phyloP scores from a whole-genome alignment of 2,329 filamentous ascomycete genomes.

The Talaromyces sp. region DNA sequence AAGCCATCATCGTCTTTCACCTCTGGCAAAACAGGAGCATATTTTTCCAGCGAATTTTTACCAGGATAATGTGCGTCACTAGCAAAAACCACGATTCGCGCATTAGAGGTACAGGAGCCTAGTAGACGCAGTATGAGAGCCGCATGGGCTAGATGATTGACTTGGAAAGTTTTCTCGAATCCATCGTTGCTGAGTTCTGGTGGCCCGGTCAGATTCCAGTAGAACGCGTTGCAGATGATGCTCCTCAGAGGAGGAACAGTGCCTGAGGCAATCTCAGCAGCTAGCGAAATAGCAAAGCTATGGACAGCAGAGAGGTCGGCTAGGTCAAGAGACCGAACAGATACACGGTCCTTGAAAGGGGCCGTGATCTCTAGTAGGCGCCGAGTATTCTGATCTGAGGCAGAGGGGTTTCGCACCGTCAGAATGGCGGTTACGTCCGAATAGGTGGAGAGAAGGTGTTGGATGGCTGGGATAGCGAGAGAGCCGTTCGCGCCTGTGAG shows the following conservation, averaged over 20 bases:
- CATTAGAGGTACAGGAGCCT: slow-evolving; percentile 23
- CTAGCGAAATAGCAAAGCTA: slow-evolving; percentile 28
- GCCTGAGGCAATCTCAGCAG: slow-evolving; percentile 27
- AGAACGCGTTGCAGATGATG: slow-evolving; percentile 44
- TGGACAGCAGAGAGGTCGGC: slow-evolving; percentile 27
- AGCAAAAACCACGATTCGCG: slow-evolving; percentile 31
- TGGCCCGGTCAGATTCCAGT: slow-evolving; percentile 35
- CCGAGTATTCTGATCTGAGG: slow-evolving; percentile 28
- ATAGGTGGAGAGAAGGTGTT: slow-evolving; percentile 26
- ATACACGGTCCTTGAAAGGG: slow-evolving; percentile 17
- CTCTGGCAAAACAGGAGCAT: slow-evolving; percentile 34
- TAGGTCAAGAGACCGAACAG: slow-evolving; percentile 29
- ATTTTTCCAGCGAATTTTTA: slow-evolving; percentile 40
- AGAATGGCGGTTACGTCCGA: slow-evolving; percentile 26
- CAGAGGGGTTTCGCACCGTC: slow-evolving; percentile 30
- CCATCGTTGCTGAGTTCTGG: slow-evolving; percentile 36
- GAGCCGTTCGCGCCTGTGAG: slow-evolving; percentile 35
- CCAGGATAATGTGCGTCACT: slow-evolving; percentile 40
- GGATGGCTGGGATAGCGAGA: slow-evolving; percentile 29
- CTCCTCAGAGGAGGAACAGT: slow-evolving; percentile 32
- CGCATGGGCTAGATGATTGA: slow-evolving; percentile 41
- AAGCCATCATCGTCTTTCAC: slow-evolving; percentile 9
- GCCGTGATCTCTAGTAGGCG: slow-evolving; percentile 24
- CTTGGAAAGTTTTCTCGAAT: slow-evolving; percentile 41
- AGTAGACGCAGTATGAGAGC: slow-evolving; percentile 39